Evolutionary conservation across 2,329 filamentous ascomycete species (phyloP).

Genomic region (Penicillium paneum): DNA sequence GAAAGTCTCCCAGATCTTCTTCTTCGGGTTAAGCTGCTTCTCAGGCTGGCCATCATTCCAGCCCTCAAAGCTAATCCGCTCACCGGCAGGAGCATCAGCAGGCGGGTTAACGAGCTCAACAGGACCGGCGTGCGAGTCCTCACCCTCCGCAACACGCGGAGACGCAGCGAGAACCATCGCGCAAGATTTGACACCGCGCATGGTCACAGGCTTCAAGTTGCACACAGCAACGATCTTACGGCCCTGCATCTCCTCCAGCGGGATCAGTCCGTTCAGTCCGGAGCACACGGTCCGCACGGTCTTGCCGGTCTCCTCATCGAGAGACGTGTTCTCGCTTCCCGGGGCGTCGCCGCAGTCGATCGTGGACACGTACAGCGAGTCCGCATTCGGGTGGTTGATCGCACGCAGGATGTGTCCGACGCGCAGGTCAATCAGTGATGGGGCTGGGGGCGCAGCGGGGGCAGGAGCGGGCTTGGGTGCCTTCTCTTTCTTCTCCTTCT

Average conservation of each 20-base stretch:
- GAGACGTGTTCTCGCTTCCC: conserved; percentile 77
- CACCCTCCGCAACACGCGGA: conserved; percentile 76
- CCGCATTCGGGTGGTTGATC: conserved; percentile 91
- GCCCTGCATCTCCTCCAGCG: conserved; percentile 92
- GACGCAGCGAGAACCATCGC: conserved; percentile 97
- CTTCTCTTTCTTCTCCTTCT: conserved; percentile 91
- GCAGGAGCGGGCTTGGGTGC: conserved; percentile 69
- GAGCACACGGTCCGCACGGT: conserved; percentile 94
- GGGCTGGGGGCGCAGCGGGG: conserved; percentile 72
- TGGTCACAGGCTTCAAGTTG: conserved; percentile 98
- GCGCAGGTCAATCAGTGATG: conserved; percentile 85
- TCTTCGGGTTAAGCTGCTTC: conserved; percentile 94
- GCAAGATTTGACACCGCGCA: conserved; percentile 78
- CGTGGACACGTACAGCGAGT: conserved; percentile 91
- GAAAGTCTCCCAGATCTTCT: conserved; percentile 97
- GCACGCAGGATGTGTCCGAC: conserved; percentile 98
- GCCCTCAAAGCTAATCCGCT: conserved; percentile 88
- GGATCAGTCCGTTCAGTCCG: conserved; percentile 87
- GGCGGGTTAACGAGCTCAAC: conserved; percentile 91
- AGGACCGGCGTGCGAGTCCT: conserved; percentile 79
- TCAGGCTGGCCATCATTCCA: conserved; percentile 86
- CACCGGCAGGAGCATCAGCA: conserved; percentile 72
- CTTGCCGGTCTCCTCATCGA: conserved; percentile 79
- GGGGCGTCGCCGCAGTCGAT: conserved; percentile 89
- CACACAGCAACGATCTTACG: conserved; percentile 94